phyloP scores from a whole-genome alignment of 208 protist species.

The Leishmania tropica region DNA sequence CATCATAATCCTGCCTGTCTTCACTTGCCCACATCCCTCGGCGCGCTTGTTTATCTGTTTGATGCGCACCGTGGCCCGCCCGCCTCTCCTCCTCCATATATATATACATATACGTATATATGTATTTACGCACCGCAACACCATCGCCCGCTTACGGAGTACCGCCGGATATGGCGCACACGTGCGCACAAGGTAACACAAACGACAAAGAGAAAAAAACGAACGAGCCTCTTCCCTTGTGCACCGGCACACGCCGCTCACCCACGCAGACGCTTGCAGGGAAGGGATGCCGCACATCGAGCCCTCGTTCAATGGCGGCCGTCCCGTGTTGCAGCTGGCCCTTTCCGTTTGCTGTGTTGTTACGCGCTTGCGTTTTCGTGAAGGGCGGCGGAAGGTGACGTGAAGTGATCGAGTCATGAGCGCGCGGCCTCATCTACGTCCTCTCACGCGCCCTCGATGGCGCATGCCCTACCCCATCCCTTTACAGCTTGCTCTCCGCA shows the following conservation, averaged over 20 bases:
- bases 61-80: not conserved
- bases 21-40: not conserved
- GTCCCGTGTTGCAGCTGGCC: not conserved
- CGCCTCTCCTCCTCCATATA: not conserved
- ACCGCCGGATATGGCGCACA: not conserved
- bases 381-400: not conserved
- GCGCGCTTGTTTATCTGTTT: not conserved
- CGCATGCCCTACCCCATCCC: not conserved
- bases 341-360: not conserved
- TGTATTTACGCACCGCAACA: not conserved
- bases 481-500: not conserved
- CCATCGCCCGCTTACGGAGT: not conserved
- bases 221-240: no score
- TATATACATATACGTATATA: not conserved
- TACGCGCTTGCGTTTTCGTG: not conserved
- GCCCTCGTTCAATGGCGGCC: not conserved
- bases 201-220: not conserved
- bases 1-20: not conserved
- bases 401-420: not conserved
- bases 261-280: not conserved
- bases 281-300: not conserved
- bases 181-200: not conserved
- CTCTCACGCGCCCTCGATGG: not conserved
- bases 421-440: not conserved
- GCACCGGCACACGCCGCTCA: no score